Evolutionary conservation across 106 monocot genomes (phyloP).

Genomic region (Dioscorea zingiberensis): DNA sequence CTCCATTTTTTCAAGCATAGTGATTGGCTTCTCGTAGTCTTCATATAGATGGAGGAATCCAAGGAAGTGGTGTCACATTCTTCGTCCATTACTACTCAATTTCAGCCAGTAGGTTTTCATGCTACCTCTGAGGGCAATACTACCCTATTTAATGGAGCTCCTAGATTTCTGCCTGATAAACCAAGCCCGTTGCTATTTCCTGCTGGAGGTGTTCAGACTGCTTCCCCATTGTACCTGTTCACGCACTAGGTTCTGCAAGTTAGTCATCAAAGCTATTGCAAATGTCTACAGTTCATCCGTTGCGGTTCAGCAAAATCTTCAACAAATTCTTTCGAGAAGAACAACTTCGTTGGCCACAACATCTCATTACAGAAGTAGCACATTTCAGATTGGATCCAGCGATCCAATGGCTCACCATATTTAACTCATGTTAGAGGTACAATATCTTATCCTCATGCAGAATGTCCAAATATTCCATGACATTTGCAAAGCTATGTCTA

Average conservation of each 20-base stretch:
- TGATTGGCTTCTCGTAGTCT: background rate
- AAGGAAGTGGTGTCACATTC: slow-evolving; percentile 18
- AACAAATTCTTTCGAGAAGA: slow-evolving; percentile 1
- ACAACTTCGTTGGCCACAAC: slow-evolving; percentile 6
- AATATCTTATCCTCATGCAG: background rate
- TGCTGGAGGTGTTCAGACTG: slow-evolving; percentile 32
- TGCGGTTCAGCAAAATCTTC: slow-evolving; percentile 18
- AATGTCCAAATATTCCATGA: background rate
- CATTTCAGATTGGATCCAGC: slow-evolving; percentile 32
- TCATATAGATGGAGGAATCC: slow-evolving; percentile 53
- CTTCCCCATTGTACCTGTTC: slow-evolving; percentile 19
- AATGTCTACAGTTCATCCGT: slow-evolving; percentile 11
- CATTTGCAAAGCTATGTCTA: background rate
- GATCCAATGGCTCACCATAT: slow-evolving; percentile 22
- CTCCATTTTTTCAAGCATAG: no score
- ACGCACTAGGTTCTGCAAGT: slow-evolving; percentile 15
- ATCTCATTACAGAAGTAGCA: slow-evolving; percentile 11
- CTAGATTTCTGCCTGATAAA: slow-evolving; percentile 35
- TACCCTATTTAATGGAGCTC: slow-evolving; percentile 28
- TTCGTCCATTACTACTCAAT: slow-evolving; percentile 18
- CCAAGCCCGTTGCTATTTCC: slow-evolving; percentile 15
- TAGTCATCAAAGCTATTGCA: slow-evolving; percentile 29
- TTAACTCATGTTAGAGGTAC: slow-evolving; percentile 30
- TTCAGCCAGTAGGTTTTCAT: slow-evolving; percentile 1
- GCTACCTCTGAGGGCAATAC: slow-evolving; percentile 24